Base-by-base conservation (phyloP, 225 moss, liverwort and hornwort genomes). In the Sphagnum contortum region DNA sequence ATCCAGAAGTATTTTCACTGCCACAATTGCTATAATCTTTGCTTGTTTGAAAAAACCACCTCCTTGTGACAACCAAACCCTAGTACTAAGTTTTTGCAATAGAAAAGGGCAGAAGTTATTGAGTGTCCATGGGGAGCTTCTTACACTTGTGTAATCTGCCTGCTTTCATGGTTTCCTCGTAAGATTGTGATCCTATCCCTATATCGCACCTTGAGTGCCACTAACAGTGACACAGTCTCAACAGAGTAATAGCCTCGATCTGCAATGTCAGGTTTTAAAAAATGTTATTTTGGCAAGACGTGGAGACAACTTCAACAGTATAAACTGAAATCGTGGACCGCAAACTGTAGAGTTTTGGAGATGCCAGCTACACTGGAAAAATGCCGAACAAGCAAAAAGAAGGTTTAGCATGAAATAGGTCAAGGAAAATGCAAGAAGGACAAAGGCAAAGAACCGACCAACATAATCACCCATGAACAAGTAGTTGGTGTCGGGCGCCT, bases 91-190 rank as follows among this genome's bases (percentile, higher is more conserved):
- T 29, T 29, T 29, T 29, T 29, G 29, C 29, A 29, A 29, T 29
- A 29, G 29, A 29, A 29, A 29, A 29, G 29, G 29, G 29, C 29
- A 29, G 29, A 29, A 29, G 29, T 29, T 29, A 29, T 29, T 29
- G 29, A 29, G 29, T 29, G 52, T 56, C 29, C 29, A 29, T 65
- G 56, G 64, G 64, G 44, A 76, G 70, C 47, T 68, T 66, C 94
- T 91, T 86, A 95, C 94, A 95, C 94, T 95, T 95, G 94, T 44
- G 94, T 95, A 62, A 95, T 95, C 86, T 95, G 94, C 81, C 94
- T 89, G 91, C 94, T 95, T 77, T 95, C 94, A 59, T 95, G 94
- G 63, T 95, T 95, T 69, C 94, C 94, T 69, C 94, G 94, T 63
- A 95, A 86, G 75, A 95, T 95, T 79, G 94, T 95, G 78, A 95